phyloP scores from a whole-genome alignment of 371 early-diverging fungal species.

The Mucor velutinosus region DNA sequence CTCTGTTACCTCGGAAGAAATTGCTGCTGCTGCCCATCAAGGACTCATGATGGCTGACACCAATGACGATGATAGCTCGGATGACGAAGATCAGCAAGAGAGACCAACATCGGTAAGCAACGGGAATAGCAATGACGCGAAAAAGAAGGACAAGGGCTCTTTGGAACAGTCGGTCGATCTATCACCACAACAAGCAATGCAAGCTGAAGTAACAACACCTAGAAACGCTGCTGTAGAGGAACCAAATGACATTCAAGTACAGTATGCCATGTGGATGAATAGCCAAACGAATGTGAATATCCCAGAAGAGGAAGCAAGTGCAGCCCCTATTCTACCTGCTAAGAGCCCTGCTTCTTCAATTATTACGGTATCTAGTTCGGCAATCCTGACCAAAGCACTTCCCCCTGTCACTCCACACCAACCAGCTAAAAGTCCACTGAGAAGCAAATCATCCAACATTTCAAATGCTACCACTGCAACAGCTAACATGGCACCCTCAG shows the following conservation, averaged over 20 bases:
- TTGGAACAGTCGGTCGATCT: background rate
- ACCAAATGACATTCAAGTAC: conserved; percentile 34
- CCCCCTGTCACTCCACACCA: conserved; percentile 6
- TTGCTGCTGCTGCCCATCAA: conserved; percentile 9
- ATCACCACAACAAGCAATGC: background rate
- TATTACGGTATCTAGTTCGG: background rate
- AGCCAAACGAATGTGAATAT: conserved; percentile 20
- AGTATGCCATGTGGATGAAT: conserved; percentile 49
- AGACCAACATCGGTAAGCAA: background rate
- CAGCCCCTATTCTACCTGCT: conserved; percentile 1
- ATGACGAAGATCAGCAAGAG: background rate
- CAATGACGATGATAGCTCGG: conserved; percentile 4
- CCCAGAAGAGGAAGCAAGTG: background rate
- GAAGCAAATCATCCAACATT: conserved; percentile 33
- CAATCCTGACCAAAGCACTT: conserved; percentile 4
- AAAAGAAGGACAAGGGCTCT: background rate
- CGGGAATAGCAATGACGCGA: too few relatives aligned
- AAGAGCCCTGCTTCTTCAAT: background rate
- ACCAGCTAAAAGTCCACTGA: conserved; percentile 18
- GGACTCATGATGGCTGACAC: background rate
- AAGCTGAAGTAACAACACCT: background rate
- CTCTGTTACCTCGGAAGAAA: conserved; percentile 22
- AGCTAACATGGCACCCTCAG: background rate
- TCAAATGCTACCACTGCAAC: conserved; percentile 10
- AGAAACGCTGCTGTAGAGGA: background rate